Evolutionary conservation across 169 alveolate species (phyloP), one percentile per base, ranked within the genome.

Genomic region (Pseudocohnilembus persalinus): DNA sequence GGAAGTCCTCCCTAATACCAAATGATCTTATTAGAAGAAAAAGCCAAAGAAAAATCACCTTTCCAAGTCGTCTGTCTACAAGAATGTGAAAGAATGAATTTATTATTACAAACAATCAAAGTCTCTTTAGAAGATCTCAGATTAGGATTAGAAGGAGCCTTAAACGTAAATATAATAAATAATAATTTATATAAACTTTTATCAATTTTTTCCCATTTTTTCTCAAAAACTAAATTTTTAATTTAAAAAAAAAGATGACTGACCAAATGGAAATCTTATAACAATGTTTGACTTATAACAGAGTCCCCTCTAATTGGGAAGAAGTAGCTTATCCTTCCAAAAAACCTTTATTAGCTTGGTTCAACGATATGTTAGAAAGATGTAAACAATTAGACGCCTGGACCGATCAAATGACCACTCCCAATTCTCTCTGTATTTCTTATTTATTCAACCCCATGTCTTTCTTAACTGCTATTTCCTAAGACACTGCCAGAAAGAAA

Each of bases 361-460:
- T 92, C 84, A 88, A 89, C 80, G 99, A 98, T 90, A 82, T 96
- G 65, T 83, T 95, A 34, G 94, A 93, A 81, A 92, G 99, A 90
- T 96, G 94, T 74, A 92, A 88, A 77, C 96, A 97, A 89, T 87
- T 97, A 81, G 94, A 90, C 76, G 92, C 72, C 35, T 96, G 98
- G 98, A 88, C 97, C 28, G 76, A 95, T 28, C 98, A 96, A 65
- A 82, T 96, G 80, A 88, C 81, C 30, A 94, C 96, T 0, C 98
- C 98, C 27, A 89, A 90, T 81, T 91, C 97, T 0, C 90, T 95
- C 77, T 91, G 96, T 92, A 91, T 93, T 31, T 89, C 98, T 11
- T 98, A 98, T 75, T 95, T 98, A 74, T 98, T 97, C 94, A 98
- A 98, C 88, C 99, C 99, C 63, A 98, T 97, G 98, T 96, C 98